Conservation (phyloP, 1,284 basidiomycete species). For the Trichosporon sp. region DNA sequence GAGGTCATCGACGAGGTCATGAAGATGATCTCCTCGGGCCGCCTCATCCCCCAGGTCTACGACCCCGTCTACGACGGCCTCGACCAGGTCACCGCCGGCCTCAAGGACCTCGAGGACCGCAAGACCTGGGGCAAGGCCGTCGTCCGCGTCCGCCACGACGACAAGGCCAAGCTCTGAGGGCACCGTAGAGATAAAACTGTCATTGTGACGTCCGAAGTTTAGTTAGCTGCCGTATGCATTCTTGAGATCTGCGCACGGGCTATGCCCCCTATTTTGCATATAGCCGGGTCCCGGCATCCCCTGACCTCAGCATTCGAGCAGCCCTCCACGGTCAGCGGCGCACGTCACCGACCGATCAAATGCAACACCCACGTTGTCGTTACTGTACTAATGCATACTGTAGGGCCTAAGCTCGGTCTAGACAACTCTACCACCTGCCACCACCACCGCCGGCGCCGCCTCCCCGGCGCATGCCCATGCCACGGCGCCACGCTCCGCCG, state of each 20-base stretch:
- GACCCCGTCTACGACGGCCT: conserved; percentile 68
- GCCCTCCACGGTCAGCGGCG: too few species aligned
- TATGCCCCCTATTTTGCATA: too few species aligned
- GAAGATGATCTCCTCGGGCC: conserved; percentile 63
- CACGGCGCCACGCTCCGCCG: conserved; percentile 56
- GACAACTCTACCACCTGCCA: conserved; percentile 9
- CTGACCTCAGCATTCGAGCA: too few species aligned
- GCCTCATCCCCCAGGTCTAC: conserved; percentile 69
- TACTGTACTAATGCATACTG: conserved; percentile 5
- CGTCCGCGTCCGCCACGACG: conserved; percentile 58
- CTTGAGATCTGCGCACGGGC: neutral
- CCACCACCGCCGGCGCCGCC: neutral
- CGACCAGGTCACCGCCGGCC: conserved; percentile 23
- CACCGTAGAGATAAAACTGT: neutral
- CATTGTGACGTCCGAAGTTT: neutral
- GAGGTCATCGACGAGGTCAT: conserved; percentile 72
- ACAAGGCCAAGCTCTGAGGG: conserved; percentile 24
- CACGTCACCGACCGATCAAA: too few species aligned
- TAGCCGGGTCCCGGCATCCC: too few species aligned
- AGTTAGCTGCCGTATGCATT: neutral
- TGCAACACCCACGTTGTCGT: neutral
- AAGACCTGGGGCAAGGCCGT: conserved; percentile 92
- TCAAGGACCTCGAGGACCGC: conserved; percentile 58
- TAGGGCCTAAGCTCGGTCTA: neutral
- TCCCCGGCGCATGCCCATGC: neutral